These are phyloP conservation scores for Podospora sp. DNA, from an alignment of 495 filamentous ascomycete species.

Conservation along the genomic window DNA sequence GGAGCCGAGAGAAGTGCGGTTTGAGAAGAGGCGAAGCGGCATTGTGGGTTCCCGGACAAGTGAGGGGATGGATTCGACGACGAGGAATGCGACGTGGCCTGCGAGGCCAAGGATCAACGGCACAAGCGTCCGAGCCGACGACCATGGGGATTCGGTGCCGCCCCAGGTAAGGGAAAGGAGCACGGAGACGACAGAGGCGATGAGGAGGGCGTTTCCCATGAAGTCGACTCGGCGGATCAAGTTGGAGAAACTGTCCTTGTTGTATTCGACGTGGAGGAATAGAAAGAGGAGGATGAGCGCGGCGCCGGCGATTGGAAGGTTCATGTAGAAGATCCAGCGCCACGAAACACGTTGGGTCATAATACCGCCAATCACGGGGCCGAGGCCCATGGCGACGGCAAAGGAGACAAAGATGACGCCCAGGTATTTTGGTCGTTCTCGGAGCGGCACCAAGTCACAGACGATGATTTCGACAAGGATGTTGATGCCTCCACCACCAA, in stretches of 20 bases:
- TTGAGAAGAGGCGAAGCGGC: conserved; percentile 33
- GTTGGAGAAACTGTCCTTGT: conserved; percentile 25
- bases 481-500: conserved; percentile 75
- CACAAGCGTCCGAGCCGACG: conserved; percentile 33
- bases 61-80: conserved; percentile 22
- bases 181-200: conserved; percentile 32
- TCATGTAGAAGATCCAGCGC: conserved; percentile 45
- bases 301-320: conserved; percentile 36
- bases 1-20: conserved; percentile 31
- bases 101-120: conserved; percentile 32
- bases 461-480: conserved; percentile 71
- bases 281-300: conserved; percentile 32
- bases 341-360: conserved; percentile 54
- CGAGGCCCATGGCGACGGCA: not conserved
- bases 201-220: conserved; percentile 37
- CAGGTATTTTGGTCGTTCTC: conserved; percentile 56
- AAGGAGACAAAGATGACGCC: conserved; percentile 40
- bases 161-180: conserved; percentile 30
- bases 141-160: conserved; percentile 32
- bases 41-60: conserved; percentile 33
- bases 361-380: conserved; percentile 23
- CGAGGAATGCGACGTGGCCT: conserved; percentile 30
- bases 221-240: conserved; percentile 28
- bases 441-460: conserved; percentile 72
- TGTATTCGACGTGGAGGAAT: conserved; percentile 38